phyloP scores from a whole-genome alignment of 2,329 filamentous ascomycete species.

The Lachnellula arida region DNA sequence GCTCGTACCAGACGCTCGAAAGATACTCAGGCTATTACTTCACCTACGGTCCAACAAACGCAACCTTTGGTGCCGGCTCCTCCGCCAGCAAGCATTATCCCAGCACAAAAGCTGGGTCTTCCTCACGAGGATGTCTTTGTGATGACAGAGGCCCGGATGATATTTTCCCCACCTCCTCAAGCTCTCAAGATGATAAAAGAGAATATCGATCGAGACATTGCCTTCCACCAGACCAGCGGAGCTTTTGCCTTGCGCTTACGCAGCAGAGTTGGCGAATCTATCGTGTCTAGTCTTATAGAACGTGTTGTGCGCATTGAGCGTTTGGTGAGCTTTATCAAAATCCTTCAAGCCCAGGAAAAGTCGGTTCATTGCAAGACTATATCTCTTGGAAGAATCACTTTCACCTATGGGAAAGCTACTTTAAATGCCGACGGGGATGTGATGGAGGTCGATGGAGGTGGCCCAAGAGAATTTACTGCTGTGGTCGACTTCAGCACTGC shows the following conservation, averaged over 20 bases:
- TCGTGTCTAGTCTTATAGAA: constrained; percentile 27
- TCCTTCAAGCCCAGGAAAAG: constrained; percentile 52
- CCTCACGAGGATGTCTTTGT: constrained; percentile 25
- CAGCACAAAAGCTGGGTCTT: not conserved
- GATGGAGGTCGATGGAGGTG: constrained; percentile 14
- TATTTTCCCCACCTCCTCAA: constrained; percentile 21
- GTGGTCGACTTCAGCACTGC: constrained; percentile 52
- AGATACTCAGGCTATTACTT: not conserved
- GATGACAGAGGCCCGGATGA: constrained; percentile 30
- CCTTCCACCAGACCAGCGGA: constrained; percentile 27
- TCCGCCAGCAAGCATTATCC: not conserved
- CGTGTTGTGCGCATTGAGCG: constrained; percentile 56
- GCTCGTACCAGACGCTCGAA: not conserved
- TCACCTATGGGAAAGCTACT: constrained; percentile 53
- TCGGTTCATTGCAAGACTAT: constrained; percentile 55
- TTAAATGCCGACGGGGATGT: constrained; percentile 18
- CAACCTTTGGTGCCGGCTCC: not conserved
- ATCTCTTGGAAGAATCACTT: constrained; percentile 58
- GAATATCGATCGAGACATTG: constrained; percentile 30
- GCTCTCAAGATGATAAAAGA: constrained; percentile 25
- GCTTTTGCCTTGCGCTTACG: constrained; percentile 30
- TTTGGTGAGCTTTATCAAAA: constrained; percentile 64
- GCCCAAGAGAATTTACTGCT: constrained; percentile 42
- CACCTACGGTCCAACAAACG: not conserved
- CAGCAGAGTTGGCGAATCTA: constrained; percentile 27